Evolutionary conservation across 768 basidiomycete genomes (phyloP), one percentile per base, ranked within the genome.

Genomic region (Heimioporus sp.): DNA sequence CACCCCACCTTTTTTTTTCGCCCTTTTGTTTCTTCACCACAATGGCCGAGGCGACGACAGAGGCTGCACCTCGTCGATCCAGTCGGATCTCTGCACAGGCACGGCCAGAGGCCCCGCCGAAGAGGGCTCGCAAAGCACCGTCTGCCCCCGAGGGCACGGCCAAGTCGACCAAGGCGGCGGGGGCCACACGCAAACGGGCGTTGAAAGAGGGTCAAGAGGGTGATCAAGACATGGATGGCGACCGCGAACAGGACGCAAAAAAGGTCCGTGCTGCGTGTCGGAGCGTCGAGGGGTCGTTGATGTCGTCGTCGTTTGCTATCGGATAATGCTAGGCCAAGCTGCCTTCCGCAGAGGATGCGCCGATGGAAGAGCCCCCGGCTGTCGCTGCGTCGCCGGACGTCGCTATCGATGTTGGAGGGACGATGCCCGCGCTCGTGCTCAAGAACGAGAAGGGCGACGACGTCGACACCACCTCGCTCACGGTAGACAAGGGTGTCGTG

Each of bases 371-470:
- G 24, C 24, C 24, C 24, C 24, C 24, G 4, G 24, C 24, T 7
- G 24, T 28, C 24, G 24, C 57, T 0, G 20, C 2, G 10, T 37
- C 16, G 15, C 42, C 46, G 7, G 48, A 46, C 2, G 44, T 16
- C 24, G 40, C 52, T 30, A 77, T 95, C 54, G 78, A 88, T 54
- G 72, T 92, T 32, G 95, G 93, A 7, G 90, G 87, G 54, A 70
- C 72, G 30, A 73, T 97, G 40, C 92, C 92, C 3, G 79, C 80
- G 5, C 63, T 95, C 54, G 80, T 74, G 6, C 73, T 98, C 53
- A 86, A 92, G 73, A 91, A 92, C 66, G 90, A 97, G 72, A 83
- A 89, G 67, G 89, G 77, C 40, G 84, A 89, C 53, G 90, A 93
- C 48, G 72, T 92, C 21, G 80, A 91, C 53, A 76, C 91, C 9